These are phyloP conservation scores for Lepidium campestre DNA, from an alignment of 441 rosid species.

Conservation along the genomic window DNA sequence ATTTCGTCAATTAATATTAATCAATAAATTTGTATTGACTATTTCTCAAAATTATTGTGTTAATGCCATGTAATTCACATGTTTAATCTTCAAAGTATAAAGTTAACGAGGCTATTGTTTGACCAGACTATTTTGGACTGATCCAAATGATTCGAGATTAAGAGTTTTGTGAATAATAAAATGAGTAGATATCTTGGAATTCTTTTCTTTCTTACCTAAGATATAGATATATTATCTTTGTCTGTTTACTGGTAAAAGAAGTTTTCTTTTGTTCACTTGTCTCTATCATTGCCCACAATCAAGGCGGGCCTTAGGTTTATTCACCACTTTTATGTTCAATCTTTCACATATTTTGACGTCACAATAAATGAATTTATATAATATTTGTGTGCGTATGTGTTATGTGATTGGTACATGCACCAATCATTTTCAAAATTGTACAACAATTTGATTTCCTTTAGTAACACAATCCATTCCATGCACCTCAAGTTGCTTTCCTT, in stretches of 20 bases:
- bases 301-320: constrained; percentile 19
- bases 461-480: constrained; percentile 25
- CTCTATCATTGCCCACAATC: constrained; percentile 26
- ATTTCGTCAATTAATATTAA: not conserved
- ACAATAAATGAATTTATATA: no score
- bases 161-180: not conserved
- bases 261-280: constrained; percentile 25
- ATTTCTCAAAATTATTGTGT: not conserved
- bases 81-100: not conserved
- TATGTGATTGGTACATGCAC: constrained; percentile 26
- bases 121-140: not conserved
- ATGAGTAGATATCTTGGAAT: not conserved
- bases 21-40: not conserved
- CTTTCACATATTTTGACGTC: constrained; percentile 19
- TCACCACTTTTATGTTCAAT: constrained; percentile 12
- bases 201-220: not conserved
- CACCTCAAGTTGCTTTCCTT: constrained; percentile 29
- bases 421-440: constrained; percentile 26
- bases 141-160: not conserved
- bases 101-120: not conserved
- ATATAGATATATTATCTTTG: not conserved
- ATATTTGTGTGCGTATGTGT: no score
- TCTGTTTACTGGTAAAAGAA: constrained; percentile 24
- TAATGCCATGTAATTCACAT: not conserved
- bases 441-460: constrained; percentile 21